Evolutionary conservation across 495 filamentous ascomycete species (phyloP), one percentile per base, ranked within the genome.

Genomic region (Aspergillus bertholletiae): DNA sequence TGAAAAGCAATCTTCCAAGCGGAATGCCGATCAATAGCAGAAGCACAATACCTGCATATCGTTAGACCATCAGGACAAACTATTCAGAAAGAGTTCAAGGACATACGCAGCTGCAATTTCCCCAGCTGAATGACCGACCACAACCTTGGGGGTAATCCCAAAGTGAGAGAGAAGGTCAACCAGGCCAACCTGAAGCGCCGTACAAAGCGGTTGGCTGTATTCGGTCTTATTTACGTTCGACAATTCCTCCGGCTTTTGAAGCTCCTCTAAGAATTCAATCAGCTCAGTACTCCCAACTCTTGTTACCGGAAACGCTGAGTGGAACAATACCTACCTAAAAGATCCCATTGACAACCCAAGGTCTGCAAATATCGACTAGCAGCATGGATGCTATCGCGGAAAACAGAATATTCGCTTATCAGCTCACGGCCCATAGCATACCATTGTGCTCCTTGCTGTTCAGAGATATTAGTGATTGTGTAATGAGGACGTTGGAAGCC

Each of bases 41-140:
- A 56, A 4, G 57, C 49, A 22, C 56, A 61, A 32, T 68, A 70
- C 9, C 44, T 46, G 22, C 5, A n/a, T 18, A 23, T 22, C 1
- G 34, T 37, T 37, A 37, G 34, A 5, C 30, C 9, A 34, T 2
- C 7, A 5, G 6, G 13, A 24, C 21, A 46, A 8, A 15, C 0
- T 46, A 15, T 24, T 3, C 2, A 37, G 15, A 37, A 34, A 35
- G 7, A 20, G 15, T 18, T 2, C 28, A 13, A 9, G 23, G 18
- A 53, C 53, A 11, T 61, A 61, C 21, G 70, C 70, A 1, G 70
- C 70, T 2, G 67, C 74, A 12, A 79, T 75, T 49, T 79, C 73
- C 4, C 76, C 75, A 20, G 62, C 66, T 0, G 76, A 79, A 43
- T 79, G 76, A 1, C 76, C 74, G 0, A 50, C 59, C 0, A 77